Evolutionary conservation across 331 rosid species (phyloP).

Genomic region (Phaseolus coccineus): DNA sequence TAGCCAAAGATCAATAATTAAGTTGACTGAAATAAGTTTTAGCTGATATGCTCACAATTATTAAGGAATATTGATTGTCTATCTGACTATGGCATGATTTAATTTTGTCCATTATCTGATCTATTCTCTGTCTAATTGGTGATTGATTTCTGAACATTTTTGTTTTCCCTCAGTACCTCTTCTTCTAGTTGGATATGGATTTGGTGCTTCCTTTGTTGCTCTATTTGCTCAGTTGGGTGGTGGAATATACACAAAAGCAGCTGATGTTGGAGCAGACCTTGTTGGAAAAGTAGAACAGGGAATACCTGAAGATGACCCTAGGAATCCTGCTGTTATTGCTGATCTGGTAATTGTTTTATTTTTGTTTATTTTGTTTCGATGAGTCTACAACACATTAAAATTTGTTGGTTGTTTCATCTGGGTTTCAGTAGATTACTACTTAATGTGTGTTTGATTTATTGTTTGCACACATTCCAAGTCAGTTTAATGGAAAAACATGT

Average conservation of each 20-base stretch:
- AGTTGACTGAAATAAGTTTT: conserved; percentile 32
- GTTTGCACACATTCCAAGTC: too few relatives aligned
- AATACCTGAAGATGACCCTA: conserved; percentile 99
- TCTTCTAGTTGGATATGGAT: conserved; percentile 99
- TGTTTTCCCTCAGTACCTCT: conserved; percentile 83
- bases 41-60: conserved; percentile 1
- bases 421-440: conserved; percentile 22
- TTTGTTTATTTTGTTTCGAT: conserved; percentile 39
- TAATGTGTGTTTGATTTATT: too few relatives aligned
- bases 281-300: conserved; percentile 99
- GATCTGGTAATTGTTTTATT: conserved; percentile 77
- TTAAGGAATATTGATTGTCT: conserved; percentile 9
- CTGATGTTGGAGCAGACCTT: conserved; percentile 99
- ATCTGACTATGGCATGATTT: conserved; percentile 6
- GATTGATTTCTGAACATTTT: conserved; percentile 48
- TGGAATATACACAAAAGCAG: conserved; percentile 97
- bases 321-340: conserved; percentile 99
- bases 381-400: conserved; percentile 8
- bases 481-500: too few relatives aligned
- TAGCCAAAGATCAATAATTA: neutral
- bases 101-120: neutral
- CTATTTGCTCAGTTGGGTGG: conserved; percentile 99
- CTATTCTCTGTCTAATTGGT: neutral
- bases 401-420: conserved; percentile 30
- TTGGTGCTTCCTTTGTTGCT: conserved; percentile 99